These are phyloP conservation scores for Ceratocystis alfenasii DNA, from an alignment of 2,329 filamentous ascomycete genomes.

Conservation along the genomic window DNA sequence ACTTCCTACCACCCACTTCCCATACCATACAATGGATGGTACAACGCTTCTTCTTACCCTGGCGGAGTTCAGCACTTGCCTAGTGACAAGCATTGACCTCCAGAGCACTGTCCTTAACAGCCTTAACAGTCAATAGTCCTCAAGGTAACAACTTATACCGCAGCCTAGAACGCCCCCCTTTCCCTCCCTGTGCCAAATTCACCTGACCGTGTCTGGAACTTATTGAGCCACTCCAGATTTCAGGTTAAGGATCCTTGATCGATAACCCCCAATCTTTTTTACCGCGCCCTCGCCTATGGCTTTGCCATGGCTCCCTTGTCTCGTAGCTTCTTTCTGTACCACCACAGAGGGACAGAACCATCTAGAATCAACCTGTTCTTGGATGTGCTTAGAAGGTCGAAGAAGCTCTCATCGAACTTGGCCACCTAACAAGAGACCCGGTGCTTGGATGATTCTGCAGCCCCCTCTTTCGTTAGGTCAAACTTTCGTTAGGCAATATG, in stretches of 20 bases:
- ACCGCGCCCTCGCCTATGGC: not conserved
- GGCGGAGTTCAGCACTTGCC: not conserved
- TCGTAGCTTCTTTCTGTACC: not conserved
- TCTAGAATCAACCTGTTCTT: constrained; percentile 8
- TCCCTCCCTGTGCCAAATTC: not conserved
- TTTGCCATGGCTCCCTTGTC: not conserved
- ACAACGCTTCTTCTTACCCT: not conserved
- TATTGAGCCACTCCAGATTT: not conserved
- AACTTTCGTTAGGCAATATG: no score
- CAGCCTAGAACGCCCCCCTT: not conserved
- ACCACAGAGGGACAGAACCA: constrained; percentile 2
- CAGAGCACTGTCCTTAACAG: no score
- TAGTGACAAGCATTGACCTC: no score
- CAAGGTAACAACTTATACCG: not conserved
- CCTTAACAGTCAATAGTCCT: not conserved
- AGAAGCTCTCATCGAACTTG: no score
- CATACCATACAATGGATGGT: not conserved
- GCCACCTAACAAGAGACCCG: not conserved
- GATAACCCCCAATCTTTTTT: not conserved
- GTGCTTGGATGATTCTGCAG: not conserved
- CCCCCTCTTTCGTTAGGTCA: no score
- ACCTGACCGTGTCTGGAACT: not conserved
- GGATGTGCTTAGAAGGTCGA: not conserved
- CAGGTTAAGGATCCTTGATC: not conserved
- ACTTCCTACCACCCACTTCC: not conserved